A percentile compares a stretch with the other conserved stretches of the same genome.
These are phyloP conservation scores for Eleusine coracana DNA, from an alignment of 176 grass and related monocot genomes.

Conservation along the genomic window DNA sequence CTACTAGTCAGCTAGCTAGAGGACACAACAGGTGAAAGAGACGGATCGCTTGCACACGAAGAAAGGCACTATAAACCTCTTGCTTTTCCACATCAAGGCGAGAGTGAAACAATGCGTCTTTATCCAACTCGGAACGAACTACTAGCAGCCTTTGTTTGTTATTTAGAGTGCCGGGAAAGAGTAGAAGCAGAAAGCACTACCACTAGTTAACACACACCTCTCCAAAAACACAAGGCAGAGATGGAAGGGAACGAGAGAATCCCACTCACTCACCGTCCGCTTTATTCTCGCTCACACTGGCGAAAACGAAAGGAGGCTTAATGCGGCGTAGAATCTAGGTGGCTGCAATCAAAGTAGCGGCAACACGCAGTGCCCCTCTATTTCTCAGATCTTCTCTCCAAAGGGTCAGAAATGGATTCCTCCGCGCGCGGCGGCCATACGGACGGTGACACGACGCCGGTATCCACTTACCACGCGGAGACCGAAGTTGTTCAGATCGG, in stretches of 20 bases:
- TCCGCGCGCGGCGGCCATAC: neutral
- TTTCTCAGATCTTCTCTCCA: neutral
- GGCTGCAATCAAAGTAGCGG: neutral
- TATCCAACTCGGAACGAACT: conserved; percentile 34
- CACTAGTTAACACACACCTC: neutral
- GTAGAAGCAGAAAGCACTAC: conserved; percentile 25
- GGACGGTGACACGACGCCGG: conserved; percentile 33
- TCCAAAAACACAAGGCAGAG: neutral
- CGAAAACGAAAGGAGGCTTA: neutral
- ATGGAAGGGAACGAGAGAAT: neutral
- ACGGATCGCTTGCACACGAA: conserved; percentile 44
- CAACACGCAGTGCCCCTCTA: neutral
- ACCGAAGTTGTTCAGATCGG: neutral
- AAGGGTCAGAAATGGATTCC: conserved; percentile 45
- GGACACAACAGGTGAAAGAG: conserved; percentile 7
- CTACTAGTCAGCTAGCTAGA: neutral
- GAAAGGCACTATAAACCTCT: conserved; percentile 42
- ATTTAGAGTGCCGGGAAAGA: neutral
- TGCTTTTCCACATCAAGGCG: conserved; percentile 37
- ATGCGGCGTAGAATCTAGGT: conserved; percentile 35
- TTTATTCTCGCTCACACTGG: conserved; percentile 27
- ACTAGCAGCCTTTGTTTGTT: neutral
- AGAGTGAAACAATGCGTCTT: conserved; percentile 49
- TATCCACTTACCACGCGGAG: conserved; percentile 30
- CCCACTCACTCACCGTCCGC: conserved; percentile 1